A percentile compares a stretch with the other conserved stretches of the same genome.
These are phyloP conservation scores for Tympanopsis confertula DNA, from an alignment of 2,329 filamentous ascomycete species.

Conservation along the genomic window DNA sequence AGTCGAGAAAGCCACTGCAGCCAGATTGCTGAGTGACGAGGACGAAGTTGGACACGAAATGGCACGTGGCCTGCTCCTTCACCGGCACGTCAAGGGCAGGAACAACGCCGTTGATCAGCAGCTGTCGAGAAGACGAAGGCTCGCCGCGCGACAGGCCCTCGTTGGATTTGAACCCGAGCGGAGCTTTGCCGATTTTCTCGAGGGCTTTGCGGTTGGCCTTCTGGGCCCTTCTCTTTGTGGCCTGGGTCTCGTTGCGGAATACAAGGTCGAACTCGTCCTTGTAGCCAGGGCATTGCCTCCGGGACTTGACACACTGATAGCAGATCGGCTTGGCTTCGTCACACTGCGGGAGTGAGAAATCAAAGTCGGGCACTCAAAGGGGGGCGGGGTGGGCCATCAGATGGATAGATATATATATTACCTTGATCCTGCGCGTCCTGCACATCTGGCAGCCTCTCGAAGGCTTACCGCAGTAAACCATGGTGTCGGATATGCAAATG, in stretches of 20 bases:
- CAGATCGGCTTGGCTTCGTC: constrained; percentile 58
- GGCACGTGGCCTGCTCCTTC: constrained; percentile 43
- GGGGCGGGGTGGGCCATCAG: background rate
- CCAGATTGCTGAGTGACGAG: constrained; percentile 36
- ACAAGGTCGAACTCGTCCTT: constrained; percentile 63
- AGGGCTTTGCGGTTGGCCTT: constrained; percentile 38
- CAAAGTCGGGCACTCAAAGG: background rate
- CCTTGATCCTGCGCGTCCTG: constrained; percentile 62
- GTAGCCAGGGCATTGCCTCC: constrained; percentile 54
- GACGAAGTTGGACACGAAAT: constrained; percentile 51
- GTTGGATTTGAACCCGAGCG: constrained; percentile 5
- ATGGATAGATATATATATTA: constrained; percentile 19
- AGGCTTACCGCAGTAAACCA: constrained; percentile 58
- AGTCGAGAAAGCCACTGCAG: constrained; percentile 45
- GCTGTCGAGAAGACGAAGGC: constrained; percentile 8
- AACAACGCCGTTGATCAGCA: constrained; percentile 12
- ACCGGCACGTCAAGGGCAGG: constrained; percentile 31
- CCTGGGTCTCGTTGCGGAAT: constrained; percentile 61
- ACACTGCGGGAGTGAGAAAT: constrained; percentile 31
- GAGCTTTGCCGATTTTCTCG: constrained; percentile 19
- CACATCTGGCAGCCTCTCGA: constrained; percentile 66
- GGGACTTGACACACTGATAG: constrained; percentile 52
- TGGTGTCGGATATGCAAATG: constrained; percentile 16
- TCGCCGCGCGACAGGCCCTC: constrained; percentile 11
- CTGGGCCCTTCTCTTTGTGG: constrained; percentile 50